Conservation (phyloP, 2,329 filamentous ascomycete species). For the Stagonosporopsis tanaceti region DNA sequence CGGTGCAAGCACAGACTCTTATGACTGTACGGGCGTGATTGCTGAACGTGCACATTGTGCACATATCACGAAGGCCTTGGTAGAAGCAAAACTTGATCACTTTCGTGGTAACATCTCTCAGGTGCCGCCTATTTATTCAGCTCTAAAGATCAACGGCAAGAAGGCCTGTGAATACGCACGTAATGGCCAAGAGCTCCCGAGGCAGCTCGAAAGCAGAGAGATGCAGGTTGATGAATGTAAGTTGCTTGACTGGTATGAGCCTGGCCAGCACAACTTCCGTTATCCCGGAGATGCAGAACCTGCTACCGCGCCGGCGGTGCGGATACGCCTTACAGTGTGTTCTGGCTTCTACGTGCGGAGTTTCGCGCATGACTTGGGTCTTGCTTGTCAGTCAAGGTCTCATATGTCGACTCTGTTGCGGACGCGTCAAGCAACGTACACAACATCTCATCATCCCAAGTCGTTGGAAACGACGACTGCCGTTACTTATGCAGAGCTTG, state of each 20-base stretch:
- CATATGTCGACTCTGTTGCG: conserved; percentile 38
- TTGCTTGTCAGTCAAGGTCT: conserved; percentile 32
- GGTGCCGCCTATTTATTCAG: conserved; percentile 40
- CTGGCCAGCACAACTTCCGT: conserved; percentile 28
- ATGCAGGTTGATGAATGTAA: conserved; percentile 39
- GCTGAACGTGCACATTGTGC: conserved; percentile 17
- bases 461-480: conserved; percentile 15
- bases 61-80: conserved; percentile 31
- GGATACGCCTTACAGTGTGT: conserved; percentile 34
- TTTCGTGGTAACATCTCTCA: conserved; percentile 39
- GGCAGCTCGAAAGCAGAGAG: conserved; percentile 35
- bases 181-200: conserved; percentile 34
- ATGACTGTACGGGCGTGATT: conserved; percentile 36
- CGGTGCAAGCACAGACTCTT: conserved; percentile 41
- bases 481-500: conserved; percentile 34
- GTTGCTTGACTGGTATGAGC: conserved; percentile 36
- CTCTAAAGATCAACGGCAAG: conserved; percentile 40
- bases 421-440: conserved; percentile 37
- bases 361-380: conserved; percentile 43
- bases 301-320: conserved; percentile 29
- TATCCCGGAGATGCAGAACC: conserved; percentile 20
- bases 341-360: conserved; percentile 47
- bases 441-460: conserved; percentile 10
- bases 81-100: conserved; percentile 25
- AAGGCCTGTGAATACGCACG: conserved; percentile 44